Conservation (phyloP, 257 asterid species). For the Craterostigma plantagineum region DNA sequence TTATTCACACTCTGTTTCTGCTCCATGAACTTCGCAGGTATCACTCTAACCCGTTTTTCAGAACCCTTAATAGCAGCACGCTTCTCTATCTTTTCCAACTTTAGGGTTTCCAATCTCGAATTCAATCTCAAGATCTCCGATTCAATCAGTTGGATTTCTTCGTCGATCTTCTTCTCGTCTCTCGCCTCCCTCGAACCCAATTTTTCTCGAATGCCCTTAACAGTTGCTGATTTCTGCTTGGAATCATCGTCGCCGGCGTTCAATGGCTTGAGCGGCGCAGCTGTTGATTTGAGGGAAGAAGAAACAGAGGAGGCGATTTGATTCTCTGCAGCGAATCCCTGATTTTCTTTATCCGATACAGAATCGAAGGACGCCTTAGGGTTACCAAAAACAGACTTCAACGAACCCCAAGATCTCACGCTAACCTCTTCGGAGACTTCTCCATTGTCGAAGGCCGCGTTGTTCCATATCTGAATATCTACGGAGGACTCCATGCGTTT, state of each 20-base stretch:
- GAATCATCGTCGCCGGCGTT: slow-evolving; percentile 5
- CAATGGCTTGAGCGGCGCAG: slow-evolving; percentile 23
- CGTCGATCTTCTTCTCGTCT: slow-evolving; percentile 51
- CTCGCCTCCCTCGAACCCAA: slow-evolving; percentile 16
- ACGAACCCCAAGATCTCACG: slow-evolving; percentile 46
- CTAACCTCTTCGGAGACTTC: slow-evolving; percentile 24
- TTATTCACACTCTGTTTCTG: too few relatives aligned
- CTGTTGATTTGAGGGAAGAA: slow-evolving; percentile 16
- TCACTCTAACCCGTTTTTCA: too few relatives aligned
- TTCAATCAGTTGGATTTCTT: slow-evolving; percentile 64
- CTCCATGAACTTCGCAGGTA: too few relatives aligned
- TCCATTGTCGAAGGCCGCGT: slow-evolving; percentile 76
- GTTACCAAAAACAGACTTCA: slow-evolving; percentile 18
- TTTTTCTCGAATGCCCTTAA: slow-evolving; percentile 8
- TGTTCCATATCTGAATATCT: slow-evolving; percentile 81
- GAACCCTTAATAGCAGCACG: too few relatives aligned
- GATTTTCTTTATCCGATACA: slow-evolving; percentile 60
- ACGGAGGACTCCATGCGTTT: slow-evolving; percentile 24
- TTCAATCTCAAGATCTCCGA: slow-evolving; percentile 36
- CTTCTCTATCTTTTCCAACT: too few relatives aligned
- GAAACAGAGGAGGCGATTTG: slow-evolving; percentile 20
- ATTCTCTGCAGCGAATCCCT: slow-evolving; percentile 18
- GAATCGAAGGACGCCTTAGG: slow-evolving; percentile 47
- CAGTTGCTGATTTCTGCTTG: neutral
- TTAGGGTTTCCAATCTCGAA: slow-evolving; percentile 45